These are phyloP conservation scores for Podila horticola DNA, from an alignment of 192 early-diverging fungal species.

Conservation along the genomic window DNA sequence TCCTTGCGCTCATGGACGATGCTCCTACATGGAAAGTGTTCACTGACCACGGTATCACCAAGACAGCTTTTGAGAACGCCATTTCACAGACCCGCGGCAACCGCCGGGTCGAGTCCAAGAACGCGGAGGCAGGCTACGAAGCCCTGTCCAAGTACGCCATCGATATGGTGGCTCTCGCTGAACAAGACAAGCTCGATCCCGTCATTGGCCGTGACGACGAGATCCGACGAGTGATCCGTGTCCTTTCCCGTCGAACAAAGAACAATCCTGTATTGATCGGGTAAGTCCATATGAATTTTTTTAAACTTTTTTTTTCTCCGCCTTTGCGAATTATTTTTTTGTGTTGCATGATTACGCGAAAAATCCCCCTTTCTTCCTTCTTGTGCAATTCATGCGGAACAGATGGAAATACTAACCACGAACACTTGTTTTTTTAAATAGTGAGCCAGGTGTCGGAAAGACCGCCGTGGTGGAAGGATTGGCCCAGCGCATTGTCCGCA, in stretches of 20 bases:
- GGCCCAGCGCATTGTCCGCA: constrained; percentile 91
- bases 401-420: constrained; percentile 66
- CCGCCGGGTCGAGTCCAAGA: constrained; percentile 84
- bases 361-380: neutral
- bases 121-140: constrained; percentile 90
- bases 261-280: constrained; percentile 93
- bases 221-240: constrained; percentile 94
- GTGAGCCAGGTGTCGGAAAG: constrained; percentile 85
- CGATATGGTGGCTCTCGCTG: constrained; percentile 85
- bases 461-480: constrained; percentile 94
- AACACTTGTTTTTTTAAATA: constrained; percentile 52
- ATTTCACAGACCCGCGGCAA: constrained; percentile 83
- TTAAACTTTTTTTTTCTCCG: neutral
- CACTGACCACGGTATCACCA: constrained; percentile 72
- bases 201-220: constrained; percentile 98
- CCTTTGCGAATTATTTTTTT: constrained; percentile 68
- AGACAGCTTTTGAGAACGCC: constrained; percentile 78
- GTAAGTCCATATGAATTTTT: constrained; percentile 14
- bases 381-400: neutral
- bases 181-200: constrained; percentile 94
- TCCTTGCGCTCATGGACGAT: constrained; percentile 85
- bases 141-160: constrained; percentile 95
- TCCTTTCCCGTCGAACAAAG: constrained; percentile 89
- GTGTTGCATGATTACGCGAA: constrained; percentile 54
- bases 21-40: constrained; percentile 70